Evolutionary conservation across 495 filamentous ascomycete species (phyloP).

Genomic region (Penicillium parvum): DNA sequence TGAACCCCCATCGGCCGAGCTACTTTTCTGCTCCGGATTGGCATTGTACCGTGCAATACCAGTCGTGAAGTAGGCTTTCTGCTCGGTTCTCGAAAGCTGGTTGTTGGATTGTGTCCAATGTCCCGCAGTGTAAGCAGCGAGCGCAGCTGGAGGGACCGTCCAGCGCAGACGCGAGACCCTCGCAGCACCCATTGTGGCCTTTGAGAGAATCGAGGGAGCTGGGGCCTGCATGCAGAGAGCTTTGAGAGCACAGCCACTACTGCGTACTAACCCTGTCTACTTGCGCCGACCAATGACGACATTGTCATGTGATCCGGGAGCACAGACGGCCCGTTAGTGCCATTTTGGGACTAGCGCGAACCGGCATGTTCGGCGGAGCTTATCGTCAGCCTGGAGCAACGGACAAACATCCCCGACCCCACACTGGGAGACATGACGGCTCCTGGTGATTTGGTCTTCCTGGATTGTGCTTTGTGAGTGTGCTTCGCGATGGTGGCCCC

Average conservation of each 20-base stretch:
- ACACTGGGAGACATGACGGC: conserved; percentile 27
- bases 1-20: background rate
- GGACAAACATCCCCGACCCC: conserved; percentile 14
- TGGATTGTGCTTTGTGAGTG: conserved; percentile 9
- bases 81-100: conserved; percentile 9
- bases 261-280: conserved; percentile 2
- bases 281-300: conserved; percentile 24
- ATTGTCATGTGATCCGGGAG: conserved; percentile 20
- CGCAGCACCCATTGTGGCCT: conserved; percentile 29
- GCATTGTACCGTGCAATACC: conserved; percentile 8
- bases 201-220: conserved; percentile 62
- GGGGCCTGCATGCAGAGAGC: conserved; percentile 23
- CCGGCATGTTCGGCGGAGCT: conserved; percentile 10
- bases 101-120: conserved; percentile 22
- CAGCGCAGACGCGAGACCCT: conserved; percentile 32
- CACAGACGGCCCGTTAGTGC: conserved; percentile 19
- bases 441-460: conserved; percentile 14
- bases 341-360: conserved; percentile 23
- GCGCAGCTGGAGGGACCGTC: conserved; percentile 36
- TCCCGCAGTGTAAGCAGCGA: conserved; percentile 31
- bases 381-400: conserved; percentile 22
- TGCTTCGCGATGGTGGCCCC: conserved; percentile 42
- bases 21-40: conserved; percentile 10
- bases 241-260: no score
- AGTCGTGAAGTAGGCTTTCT: conserved; percentile 24